Conservation (phyloP, 1,284 basidiomycete genomes). For the Pascua guehoae region DNA sequence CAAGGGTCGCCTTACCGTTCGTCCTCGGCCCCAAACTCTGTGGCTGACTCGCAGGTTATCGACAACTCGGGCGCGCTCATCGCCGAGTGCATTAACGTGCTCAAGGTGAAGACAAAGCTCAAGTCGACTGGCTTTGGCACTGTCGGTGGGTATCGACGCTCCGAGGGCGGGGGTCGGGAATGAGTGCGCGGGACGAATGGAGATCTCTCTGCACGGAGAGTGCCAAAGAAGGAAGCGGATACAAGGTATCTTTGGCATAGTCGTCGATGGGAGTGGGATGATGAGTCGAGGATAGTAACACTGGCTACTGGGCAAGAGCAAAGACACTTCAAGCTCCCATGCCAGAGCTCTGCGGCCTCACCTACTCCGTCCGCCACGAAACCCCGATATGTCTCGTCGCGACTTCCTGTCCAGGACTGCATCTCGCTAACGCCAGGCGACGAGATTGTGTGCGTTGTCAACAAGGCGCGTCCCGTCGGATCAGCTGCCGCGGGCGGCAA, state of each 20-base stretch:
- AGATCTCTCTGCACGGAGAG: too few species aligned
- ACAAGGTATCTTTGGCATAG: too few species aligned
- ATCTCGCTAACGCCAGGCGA: conserved; percentile 62
- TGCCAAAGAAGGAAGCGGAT: too few species aligned
- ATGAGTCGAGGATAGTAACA: too few species aligned
- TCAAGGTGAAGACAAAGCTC: conserved; percentile 75
- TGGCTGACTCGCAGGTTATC: conserved; percentile 63
- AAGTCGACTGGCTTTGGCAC: conserved; percentile 65
- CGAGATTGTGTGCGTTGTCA: conserved; percentile 95
- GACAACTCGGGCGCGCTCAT: conserved; percentile 98
- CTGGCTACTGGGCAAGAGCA: too few species aligned
- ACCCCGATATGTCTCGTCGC: too few species aligned
- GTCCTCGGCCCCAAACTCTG: background rate
- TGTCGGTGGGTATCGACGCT: conserved; percentile 50
- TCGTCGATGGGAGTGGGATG: too few species aligned
- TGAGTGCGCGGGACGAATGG: too few species aligned
- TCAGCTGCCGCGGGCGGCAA: conserved; percentile 38
- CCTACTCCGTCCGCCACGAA: too few species aligned
- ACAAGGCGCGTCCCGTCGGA: conserved; percentile 78
- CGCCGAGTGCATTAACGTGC: conserved; percentile 94
- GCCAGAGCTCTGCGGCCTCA: too few species aligned
- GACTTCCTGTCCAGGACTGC: background rate
- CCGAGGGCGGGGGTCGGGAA: background rate
- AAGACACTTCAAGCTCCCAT: too few species aligned
- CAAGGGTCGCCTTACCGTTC: conserved; percentile 68